A percentile compares a stretch with the other conserved stretches of the same genome.
Evolutionary conservation across 352 stramenopile genomes (phyloP).

Genomic region (Aphanomyces euteiches): DNA sequence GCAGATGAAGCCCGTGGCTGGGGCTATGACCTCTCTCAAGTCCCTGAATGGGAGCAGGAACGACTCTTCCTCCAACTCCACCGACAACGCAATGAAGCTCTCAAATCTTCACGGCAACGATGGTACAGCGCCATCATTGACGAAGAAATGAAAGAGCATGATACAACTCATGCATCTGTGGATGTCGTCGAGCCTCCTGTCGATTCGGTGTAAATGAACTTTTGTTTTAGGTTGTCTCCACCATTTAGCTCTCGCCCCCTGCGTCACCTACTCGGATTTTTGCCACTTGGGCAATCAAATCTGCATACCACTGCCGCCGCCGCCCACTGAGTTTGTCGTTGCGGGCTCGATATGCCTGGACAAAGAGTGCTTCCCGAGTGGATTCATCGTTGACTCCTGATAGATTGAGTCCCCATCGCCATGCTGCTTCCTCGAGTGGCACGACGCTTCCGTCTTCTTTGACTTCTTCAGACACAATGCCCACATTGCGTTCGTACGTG

Average conservation of each 20-base stretch:
- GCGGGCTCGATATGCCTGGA: neutral
- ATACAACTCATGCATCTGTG: too few relatives aligned
- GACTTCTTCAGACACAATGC: neutral
- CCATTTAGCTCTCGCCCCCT: too few relatives aligned
- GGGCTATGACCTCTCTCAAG: conserved; percentile 3
- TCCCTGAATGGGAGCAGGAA: conserved; percentile 10
- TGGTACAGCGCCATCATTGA: conserved; percentile 5
- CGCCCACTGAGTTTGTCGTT: too few relatives aligned
- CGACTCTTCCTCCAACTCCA: conserved; percentile 1
- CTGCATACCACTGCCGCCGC: too few relatives aligned
- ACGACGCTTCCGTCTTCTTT: neutral
- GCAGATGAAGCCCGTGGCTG: conserved; percentile 4
- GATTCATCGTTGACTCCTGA: neutral
- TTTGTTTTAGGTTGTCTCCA: too few relatives aligned
- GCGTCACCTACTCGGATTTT: too few relatives aligned
- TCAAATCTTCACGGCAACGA: conserved; percentile 1
- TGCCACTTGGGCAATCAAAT: too few relatives aligned
- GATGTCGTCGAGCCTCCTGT: too few relatives aligned
- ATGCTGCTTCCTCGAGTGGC: neutral
- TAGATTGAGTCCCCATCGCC: neutral
- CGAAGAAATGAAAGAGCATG: neutral
- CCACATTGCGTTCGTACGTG: neutral
- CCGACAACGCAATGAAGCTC: neutral
- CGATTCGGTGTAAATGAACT: too few relatives aligned
- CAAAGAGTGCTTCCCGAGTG: neutral